Conservation (phyloP, 805 yeast species). For the Lachancea quebecensis region DNA sequence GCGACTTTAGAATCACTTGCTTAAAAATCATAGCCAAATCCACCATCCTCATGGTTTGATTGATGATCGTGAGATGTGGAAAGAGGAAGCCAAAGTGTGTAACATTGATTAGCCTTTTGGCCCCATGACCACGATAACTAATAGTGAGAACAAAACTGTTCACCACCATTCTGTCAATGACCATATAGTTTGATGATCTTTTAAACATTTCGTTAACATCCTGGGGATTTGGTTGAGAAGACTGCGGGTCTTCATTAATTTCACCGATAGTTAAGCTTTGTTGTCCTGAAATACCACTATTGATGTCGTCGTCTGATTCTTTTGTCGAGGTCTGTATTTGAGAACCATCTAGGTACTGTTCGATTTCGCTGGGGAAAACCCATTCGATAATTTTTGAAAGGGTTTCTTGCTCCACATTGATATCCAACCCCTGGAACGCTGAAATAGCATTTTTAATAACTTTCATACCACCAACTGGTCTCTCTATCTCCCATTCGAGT, state of each 20-base stretch:
- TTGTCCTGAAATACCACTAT: constrained; percentile 7
- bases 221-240: constrained; percentile 3
- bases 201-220: constrained; percentile 49
- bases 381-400: constrained; percentile 58
- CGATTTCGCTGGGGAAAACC: constrained; percentile 54
- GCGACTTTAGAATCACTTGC: constrained; percentile 51
- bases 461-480: constrained; percentile 88
- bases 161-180: constrained; percentile 52
- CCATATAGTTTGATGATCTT: constrained; percentile 67
- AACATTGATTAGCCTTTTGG: constrained; percentile 64
- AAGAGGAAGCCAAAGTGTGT: constrained; percentile 61
- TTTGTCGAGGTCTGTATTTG: too few relatives aligned
- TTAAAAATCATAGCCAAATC: constrained; percentile 61
- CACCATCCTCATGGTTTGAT: constrained; percentile 64
- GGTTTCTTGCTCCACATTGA: constrained; percentile 67
- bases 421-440: constrained; percentile 54
- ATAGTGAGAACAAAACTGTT: constrained; percentile 50
- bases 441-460: constrained; percentile 61
- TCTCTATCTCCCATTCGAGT: constrained; percentile 69
- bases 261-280: constrained; percentile 2
- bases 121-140: constrained; percentile 72
- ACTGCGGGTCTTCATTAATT: background rate
- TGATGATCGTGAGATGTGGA: constrained; percentile 52
- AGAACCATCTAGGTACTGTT: constrained; percentile 6
- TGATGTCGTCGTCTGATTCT: constrained; percentile 12